Conservation (phyloP, 495 filamentous ascomycete species). For the Trichoderma virens region DNA sequence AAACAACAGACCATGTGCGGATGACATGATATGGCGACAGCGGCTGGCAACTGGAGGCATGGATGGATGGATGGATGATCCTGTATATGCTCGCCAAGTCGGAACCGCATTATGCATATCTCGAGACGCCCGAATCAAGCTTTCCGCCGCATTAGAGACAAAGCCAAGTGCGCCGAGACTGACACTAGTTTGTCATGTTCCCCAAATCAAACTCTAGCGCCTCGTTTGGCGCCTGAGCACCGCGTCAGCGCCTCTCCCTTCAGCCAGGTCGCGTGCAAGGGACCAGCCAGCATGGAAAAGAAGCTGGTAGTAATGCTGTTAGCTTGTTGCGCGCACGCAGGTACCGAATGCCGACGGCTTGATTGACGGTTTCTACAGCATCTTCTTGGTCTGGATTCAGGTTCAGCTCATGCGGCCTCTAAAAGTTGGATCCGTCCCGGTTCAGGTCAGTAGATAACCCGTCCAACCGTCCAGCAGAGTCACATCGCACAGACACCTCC, state of each 20-base stretch:
- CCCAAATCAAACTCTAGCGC: not conserved
- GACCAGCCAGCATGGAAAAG: not conserved
- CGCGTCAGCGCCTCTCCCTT: slow-evolving; percentile 2
- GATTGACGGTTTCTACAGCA: too few relatives aligned
- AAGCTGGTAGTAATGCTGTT: too few relatives aligned
- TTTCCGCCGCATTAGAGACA: slow-evolving; percentile 9
- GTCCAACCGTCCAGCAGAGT: too few relatives aligned
- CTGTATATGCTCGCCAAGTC: not conserved
- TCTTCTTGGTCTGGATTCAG: too few relatives aligned
- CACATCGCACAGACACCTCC: too few relatives aligned
- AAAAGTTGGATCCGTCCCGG: not conserved
- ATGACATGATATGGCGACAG: too few relatives aligned
- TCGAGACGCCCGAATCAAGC: slow-evolving; percentile 1
- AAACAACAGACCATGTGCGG: too few relatives aligned
- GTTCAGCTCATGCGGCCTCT: not conserved
- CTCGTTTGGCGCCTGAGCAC: not conserved
- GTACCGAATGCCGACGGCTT: too few relatives aligned
- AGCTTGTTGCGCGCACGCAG: too few relatives aligned
- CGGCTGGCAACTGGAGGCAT: too few relatives aligned
- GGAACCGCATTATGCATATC: slow-evolving; percentile 4
- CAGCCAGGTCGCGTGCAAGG: not conserved
- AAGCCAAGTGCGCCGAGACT: slow-evolving; percentile 5
- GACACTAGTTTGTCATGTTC: not conserved
- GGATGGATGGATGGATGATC: not conserved
- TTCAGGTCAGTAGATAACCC: too few relatives aligned